A percentile compares a stretch with the other conserved stretches of the same genome.
Evolutionary conservation across 2,329 filamentous ascomycete species (phyloP).

Genomic region (Sarocladium oryzae): DNA sequence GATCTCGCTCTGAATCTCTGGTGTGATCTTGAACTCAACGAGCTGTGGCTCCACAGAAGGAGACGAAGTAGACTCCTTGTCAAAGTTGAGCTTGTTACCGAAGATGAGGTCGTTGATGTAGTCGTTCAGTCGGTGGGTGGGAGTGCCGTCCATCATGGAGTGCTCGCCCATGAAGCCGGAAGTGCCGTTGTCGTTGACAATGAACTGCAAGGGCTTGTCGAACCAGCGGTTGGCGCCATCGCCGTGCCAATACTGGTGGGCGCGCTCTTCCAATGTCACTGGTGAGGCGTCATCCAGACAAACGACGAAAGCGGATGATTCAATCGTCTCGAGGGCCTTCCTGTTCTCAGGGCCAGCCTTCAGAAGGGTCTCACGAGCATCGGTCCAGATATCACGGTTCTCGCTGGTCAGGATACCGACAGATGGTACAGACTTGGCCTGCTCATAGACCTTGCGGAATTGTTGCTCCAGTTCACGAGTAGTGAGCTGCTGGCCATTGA

Average conservation of each 20-base stretch:
- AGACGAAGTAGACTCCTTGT: conserved; percentile 40
- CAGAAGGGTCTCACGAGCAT: conserved; percentile 71
- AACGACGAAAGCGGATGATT: conserved; percentile 83
- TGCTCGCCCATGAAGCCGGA: conserved; percentile 98
- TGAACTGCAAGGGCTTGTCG: conserved; percentile 97
- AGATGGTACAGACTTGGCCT: conserved; percentile 57
- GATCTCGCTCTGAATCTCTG: conserved; percentile 70
- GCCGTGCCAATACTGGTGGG: conserved; percentile 96
- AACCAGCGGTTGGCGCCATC: conserved; percentile 95
- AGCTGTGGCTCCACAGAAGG: conserved; percentile 67
- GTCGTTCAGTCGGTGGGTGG: conserved; percentile 94
- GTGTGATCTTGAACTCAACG: conserved; percentile 71
- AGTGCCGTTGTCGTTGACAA: conserved; percentile 95
- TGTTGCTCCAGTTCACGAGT: conserved; percentile 84
- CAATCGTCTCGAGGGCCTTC: conserved; percentile 69
- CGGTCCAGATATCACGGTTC: conserved; percentile 89
- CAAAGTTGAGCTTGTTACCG: conserved; percentile 85
- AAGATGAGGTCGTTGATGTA: conserved; percentile 89
- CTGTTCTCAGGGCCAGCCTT: conserved; percentile 74
- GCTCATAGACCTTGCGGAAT: conserved; percentile 77
- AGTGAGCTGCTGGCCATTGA: conserved; percentile 79
- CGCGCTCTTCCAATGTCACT: conserved; percentile 90
- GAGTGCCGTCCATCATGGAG: conserved; percentile 99
- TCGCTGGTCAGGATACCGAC: conserved; percentile 84
- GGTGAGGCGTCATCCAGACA: conserved; percentile 90